Evolutionary conservation across 2,329 filamentous ascomycete genomes (phyloP).

Genomic region (Alternaria sp.): DNA sequence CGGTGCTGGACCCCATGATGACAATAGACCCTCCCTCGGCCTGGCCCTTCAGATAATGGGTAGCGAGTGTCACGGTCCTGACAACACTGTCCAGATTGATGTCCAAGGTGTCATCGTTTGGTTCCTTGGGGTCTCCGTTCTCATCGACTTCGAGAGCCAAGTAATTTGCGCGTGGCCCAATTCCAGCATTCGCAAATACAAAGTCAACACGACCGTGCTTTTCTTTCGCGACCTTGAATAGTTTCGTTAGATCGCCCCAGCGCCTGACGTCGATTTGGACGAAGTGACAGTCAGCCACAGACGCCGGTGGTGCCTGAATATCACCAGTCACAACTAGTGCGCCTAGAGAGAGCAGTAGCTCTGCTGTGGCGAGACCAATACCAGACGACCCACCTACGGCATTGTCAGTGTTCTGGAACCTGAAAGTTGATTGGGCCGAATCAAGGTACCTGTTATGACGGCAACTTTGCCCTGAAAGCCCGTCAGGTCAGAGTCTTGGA

Average conservation of each 20-base stretch:
- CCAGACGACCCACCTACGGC: constrained; percentile 61
- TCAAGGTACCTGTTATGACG: constrained; percentile 24
- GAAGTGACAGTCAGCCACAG: constrained; percentile 30
- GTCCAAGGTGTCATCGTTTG: constrained; percentile 53
- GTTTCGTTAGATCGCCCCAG: constrained; percentile 58
- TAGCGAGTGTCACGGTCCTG: constrained; percentile 57
- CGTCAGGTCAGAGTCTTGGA: constrained; percentile 26
- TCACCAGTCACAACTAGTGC: constrained; percentile 64
- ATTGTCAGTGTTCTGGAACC: not conserved
- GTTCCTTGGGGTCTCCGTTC: constrained; percentile 58
- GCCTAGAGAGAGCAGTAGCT: constrained; percentile 59
- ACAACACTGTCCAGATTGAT: constrained; percentile 59
- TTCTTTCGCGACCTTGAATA: constrained; percentile 60
- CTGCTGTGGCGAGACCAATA: constrained; percentile 63
- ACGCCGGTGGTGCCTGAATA: constrained; percentile 49
- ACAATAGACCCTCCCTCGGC: constrained; percentile 60
- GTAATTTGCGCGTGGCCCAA: constrained; percentile 57
- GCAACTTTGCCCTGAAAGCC: constrained; percentile 28
- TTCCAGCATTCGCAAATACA: constrained; percentile 63
- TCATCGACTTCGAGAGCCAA: constrained; percentile 56
- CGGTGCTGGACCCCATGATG: constrained; percentile 59
- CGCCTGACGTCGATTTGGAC: constrained; percentile 52
- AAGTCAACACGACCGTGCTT: constrained; percentile 54
- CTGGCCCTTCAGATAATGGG: constrained; percentile 59
- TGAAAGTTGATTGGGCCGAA: not conserved